Evolutionary conservation across 257 asterid genomes (phyloP), one percentile per base, ranked within the genome.

Genomic region (Nicotiana noctiflora): DNA sequence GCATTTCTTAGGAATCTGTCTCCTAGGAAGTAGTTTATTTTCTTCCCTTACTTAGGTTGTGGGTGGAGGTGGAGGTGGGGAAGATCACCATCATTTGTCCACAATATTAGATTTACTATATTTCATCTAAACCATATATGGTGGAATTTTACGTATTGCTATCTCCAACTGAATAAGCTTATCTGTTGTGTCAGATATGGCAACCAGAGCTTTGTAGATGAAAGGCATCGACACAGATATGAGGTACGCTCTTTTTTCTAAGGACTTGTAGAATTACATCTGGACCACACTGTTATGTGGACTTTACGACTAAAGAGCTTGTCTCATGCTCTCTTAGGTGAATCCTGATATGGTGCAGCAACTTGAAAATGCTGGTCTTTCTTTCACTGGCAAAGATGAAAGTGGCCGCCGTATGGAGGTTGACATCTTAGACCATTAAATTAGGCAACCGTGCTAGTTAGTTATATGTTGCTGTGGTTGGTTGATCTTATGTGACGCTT

Each of bases 151-250:
- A 44, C 34, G 34, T 52, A 40, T 52, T 80, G 56, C 44, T 13
- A 29, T 32, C 40, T 61, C 21, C 17, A 21, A 32, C 40, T 75
- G 40, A 63, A 57, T 34, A 27, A 59, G 13, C 12, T 40, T 64
- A n/a, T 64, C 2, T 37, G 17, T 5, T 63, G 37, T 62, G 23
- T 19, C 49, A 93, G 98, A 83, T 94, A 94, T 56, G 96, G 90
- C 53, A 85, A 75, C 83, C 79, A 14, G 84, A 89, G 85, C 82
- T 91, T 62, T 63, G 78, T 92, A 85, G 98, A 95, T 82, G 98
- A 95, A 92, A 93, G 98, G 83, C 98, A 95, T 84, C 93, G 98
- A 60, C 98, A 95, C 85, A 89, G 98, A 93, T 95, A 95, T 72
- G 98, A 95, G 98, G 98, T 94, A 82, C 46, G 62, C 19, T 62